Evolutionary conservation across 768 basidiomycete genomes (phyloP).

Genomic region (Fibroporia radiculosa): DNA sequence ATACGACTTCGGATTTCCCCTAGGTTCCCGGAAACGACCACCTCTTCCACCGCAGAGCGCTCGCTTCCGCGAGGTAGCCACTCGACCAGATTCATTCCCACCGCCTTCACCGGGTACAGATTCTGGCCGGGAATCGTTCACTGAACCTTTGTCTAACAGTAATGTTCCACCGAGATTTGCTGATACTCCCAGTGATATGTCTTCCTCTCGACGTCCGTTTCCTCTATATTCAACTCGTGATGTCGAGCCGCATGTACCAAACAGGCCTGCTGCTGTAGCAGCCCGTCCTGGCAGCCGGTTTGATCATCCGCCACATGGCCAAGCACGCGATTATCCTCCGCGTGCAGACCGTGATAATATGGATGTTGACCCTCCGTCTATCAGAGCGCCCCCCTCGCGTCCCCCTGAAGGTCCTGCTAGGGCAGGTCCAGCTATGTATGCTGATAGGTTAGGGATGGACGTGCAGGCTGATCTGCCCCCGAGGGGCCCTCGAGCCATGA

Average conservation of each 20-base stretch:
- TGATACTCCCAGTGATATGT: slow-evolving; percentile 3
- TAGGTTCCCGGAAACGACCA: slow-evolving; percentile 26
- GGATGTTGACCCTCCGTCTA: slow-evolving; percentile 11
- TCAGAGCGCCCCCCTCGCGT: background rate
- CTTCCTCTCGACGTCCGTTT: slow-evolving; percentile 10
- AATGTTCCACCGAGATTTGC: background rate
- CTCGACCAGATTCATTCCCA: background rate
- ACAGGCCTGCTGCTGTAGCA: background rate
- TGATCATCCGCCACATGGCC: slow-evolving; percentile 2
- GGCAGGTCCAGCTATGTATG: slow-evolving; percentile 22
- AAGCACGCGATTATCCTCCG: background rate
- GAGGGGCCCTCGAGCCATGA: slow-evolving; percentile 27
- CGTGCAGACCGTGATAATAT: slow-evolving; percentile 10
- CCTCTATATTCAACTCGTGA: background rate
- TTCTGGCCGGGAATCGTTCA: background rate
- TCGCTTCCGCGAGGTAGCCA: slow-evolving; percentile 10
- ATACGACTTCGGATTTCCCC: slow-evolving; percentile 12
- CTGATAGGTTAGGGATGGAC: slow-evolving; percentile 18
- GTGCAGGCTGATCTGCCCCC: slow-evolving; percentile 19
- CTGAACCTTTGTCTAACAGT: background rate
- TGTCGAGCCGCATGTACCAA: background rate
- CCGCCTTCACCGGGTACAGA: background rate
- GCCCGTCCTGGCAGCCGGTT: slow-evolving; percentile 3
- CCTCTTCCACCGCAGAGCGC: slow-evolving; percentile 39
- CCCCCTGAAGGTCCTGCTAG: slow-evolving; percentile 2